Percentiles rank a stretch among this genome's conserved stretches.
These are phyloP conservation scores for Diplotaxis tenuifolia DNA, from an alignment of 345 rosid species.

Conservation along the genomic window DNA sequence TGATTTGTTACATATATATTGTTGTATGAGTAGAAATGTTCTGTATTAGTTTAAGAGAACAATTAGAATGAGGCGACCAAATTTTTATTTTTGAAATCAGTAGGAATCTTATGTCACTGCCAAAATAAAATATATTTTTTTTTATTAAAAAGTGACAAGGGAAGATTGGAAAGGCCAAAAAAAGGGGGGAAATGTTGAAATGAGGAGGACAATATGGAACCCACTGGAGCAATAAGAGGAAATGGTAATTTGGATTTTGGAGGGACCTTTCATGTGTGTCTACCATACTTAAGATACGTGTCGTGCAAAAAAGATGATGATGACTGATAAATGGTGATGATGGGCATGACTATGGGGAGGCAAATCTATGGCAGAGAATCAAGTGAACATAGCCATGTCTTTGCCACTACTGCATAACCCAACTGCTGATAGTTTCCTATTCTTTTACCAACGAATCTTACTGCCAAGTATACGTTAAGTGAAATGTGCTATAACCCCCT, in stretches of 20 bases:
- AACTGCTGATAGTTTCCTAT: neutral
- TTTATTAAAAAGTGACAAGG: neutral
- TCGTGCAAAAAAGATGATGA: conserved; percentile 24
- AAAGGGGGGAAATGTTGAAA: conserved; percentile 1
- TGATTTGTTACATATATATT: neutral
- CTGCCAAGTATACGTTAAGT: too few species aligned
- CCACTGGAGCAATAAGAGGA: conserved; percentile 37
- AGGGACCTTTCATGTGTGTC: conserved; percentile 21
- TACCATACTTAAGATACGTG: conserved; percentile 33
- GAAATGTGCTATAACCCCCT: neutral
- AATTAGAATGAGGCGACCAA: neutral
- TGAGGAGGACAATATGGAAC: conserved; percentile 26
- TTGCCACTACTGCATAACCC: conserved; percentile 22
- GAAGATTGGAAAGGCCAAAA: neutral
- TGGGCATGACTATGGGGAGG: conserved; percentile 30
- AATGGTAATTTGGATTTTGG: conserved; percentile 20
- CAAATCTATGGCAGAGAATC: conserved; percentile 38
- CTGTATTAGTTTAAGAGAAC: conserved; percentile 1
- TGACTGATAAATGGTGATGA: conserved; percentile 20
- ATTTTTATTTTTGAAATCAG: neutral
- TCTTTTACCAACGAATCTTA: conserved; percentile 21
- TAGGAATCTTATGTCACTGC: conserved; percentile 17
- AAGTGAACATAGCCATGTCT: conserved; percentile 33
- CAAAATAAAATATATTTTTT: neutral
- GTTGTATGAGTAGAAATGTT: conserved; percentile 6